Evolutionary conservation across 352 stramenopile species (phyloP), one percentile per base, ranked within the genome.

Genomic region (Plasmopara viticola): DNA sequence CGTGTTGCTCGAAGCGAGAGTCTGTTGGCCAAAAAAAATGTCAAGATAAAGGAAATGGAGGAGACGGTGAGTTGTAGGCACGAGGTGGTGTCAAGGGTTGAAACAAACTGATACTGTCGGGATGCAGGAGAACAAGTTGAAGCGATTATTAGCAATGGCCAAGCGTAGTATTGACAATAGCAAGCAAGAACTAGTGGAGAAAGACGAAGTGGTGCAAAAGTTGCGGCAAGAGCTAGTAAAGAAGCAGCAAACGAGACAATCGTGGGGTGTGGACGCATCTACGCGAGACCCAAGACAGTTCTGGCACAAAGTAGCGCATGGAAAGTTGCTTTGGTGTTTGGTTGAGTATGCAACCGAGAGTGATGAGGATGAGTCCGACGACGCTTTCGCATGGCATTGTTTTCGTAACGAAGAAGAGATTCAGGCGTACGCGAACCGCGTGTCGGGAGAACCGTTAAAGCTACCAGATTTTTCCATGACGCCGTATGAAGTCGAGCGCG

Each of bases 161-260:
- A 94, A 94, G 58, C 77, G 84, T 38, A 94, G 84, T 54, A 90
- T 94, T 51, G 84, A 94, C 53, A 94, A 91, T 60, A 94, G 82
- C 58, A 90, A 92, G 49, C 75, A 87, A 51, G 80, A 92, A 30
- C 51, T 92, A 28, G 48, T 62, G 1, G 78, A 89, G 33, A 90
- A 90, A 40, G 79, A 88, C 28, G 56, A 60, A 3, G 56, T 51
- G 25, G 78, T 89, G 12, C 56, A 78, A 28, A 62, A 68, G 10
- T 61, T 87, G 9, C 72, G 68, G 2, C 59, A 68, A 43, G 67
- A 89, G 51, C 62, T 86, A 17, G 40, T 44, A 5, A 77, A 70
- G 57, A 77, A 64, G 17, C 49, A 69, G 15, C 53, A 74, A 30
- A 40, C 51, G 4, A 59, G 44, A 49, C 79, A 84, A 41, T 63